Evolutionary conservation across 2,329 filamentous ascomycete genomes (phyloP).

Genomic region (Neofusicoccum umdonicola): DNA sequence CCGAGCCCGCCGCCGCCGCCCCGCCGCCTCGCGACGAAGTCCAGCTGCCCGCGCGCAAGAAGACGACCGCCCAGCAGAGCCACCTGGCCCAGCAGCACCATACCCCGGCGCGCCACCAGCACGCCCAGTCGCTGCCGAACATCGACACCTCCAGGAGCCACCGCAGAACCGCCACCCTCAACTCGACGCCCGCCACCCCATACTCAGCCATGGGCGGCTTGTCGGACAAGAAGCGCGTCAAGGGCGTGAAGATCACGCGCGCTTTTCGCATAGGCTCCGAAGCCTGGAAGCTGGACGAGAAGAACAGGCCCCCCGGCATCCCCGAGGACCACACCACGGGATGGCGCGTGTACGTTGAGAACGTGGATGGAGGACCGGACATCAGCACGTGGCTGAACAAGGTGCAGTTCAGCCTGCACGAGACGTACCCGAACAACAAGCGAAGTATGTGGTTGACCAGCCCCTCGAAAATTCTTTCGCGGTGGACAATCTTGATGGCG

Average conservation of each 20-base stretch:
- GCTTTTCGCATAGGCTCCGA: slow-evolving; percentile 49
- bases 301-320: slow-evolving; percentile 60
- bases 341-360: slow-evolving; percentile 92
- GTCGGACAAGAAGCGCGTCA: slow-evolving; percentile 54
- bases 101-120: slow-evolving; percentile 1
- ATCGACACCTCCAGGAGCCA: slow-evolving; percentile 8
- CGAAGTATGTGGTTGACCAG: slow-evolving; percentile 56
- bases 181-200: slow-evolving; percentile 13
- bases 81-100: not conserved
- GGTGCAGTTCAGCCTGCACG: slow-evolving; percentile 97
- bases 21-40: not conserved
- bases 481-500: not conserved
- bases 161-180: slow-evolving; percentile 7
- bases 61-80: slow-evolving; percentile 1
- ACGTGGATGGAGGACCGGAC: slow-evolving; percentile 78
- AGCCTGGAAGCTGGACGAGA: slow-evolving; percentile 60
- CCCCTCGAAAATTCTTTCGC: not conserved
- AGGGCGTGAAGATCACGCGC: slow-evolving; percentile 42
- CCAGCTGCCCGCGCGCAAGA: not conserved
- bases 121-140: slow-evolving; percentile 6
- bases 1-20: not conserved
- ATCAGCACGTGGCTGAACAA: slow-evolving; percentile 95
- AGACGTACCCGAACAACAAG: slow-evolving; percentile 89
- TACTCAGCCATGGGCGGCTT: slow-evolving; percentile 51
- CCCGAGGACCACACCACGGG: slow-evolving; percentile 93